These are phyloP conservation scores for Xylariaceae sp. DNA, from an alignment of 2,329 filamentous ascomycete genomes.

Conservation along the genomic window DNA sequence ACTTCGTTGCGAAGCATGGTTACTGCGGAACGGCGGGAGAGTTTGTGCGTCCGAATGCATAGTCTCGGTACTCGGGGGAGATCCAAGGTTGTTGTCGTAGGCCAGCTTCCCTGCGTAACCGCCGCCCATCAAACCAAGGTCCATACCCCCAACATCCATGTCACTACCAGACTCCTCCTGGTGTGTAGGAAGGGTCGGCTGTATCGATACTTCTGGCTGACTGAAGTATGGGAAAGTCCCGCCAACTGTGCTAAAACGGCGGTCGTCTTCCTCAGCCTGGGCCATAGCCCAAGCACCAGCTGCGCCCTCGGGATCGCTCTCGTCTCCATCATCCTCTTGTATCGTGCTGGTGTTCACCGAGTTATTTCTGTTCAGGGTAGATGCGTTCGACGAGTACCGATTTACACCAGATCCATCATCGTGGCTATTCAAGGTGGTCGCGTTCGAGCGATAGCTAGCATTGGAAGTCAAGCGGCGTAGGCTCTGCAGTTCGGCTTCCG, in stretches of 20 bases:
- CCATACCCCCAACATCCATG: slow-evolving; percentile 62
- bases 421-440: slow-evolving; percentile 38
- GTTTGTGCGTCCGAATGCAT: slow-evolving; percentile 43
- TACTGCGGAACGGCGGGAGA: slow-evolving; percentile 42
- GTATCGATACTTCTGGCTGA: slow-evolving; percentile 32
- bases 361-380: slow-evolving; percentile 33
- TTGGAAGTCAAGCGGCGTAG: slow-evolving; percentile 36
- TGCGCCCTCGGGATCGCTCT: slow-evolving; percentile 83
- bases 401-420: slow-evolving; percentile 33
- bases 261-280: slow-evolving; percentile 76
- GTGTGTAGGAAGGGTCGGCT: slow-evolving; percentile 39
- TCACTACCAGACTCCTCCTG: slow-evolving; percentile 60
- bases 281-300: slow-evolving; percentile 80
- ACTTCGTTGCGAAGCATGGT: slow-evolving; percentile 32
- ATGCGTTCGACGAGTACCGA: slow-evolving; percentile 37
- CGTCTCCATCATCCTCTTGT: slow-evolving; percentile 54
- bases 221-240: slow-evolving; percentile 45
- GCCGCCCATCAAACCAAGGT: slow-evolving; percentile 70
- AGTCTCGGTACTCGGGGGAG: slow-evolving; percentile 33
- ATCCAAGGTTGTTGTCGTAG: slow-evolving; percentile 45
- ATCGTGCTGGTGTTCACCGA: slow-evolving; percentile 31
- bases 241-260: slow-evolving; percentile 49
- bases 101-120: slow-evolving; percentile 55
- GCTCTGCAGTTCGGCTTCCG: slow-evolving; percentile 42
- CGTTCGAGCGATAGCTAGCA: slow-evolving; percentile 43